A percentile compares a stretch with the other conserved stretches of the same genome.
phyloP scores from a whole-genome alignment of 345 rosid genomes.

The Melastoma malabathricum region DNA sequence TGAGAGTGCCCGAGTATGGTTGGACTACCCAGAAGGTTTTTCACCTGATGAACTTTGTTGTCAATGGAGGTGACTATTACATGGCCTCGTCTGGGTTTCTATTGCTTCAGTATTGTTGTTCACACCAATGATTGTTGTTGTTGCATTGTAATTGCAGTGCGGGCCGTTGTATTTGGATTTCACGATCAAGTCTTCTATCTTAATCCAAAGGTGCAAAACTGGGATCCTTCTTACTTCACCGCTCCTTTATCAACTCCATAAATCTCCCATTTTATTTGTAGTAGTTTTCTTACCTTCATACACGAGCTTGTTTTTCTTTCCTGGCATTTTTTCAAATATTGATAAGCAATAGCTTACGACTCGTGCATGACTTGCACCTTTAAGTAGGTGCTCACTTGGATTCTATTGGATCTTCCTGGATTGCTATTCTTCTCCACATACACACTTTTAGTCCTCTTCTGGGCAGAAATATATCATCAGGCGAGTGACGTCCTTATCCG shows the following conservation, averaged over 20 bases:
- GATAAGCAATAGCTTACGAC: too few relatives aligned
- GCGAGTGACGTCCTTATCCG: slow-evolving; percentile 23
- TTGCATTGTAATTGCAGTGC: slow-evolving; percentile 33
- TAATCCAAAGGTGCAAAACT: slow-evolving; percentile 79
- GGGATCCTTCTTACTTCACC: neutral
- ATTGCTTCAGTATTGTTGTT: neutral
- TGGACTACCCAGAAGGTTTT: slow-evolving; percentile 99
- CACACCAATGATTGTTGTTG: slow-evolving; percentile 1
- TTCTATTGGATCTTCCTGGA: slow-evolving; percentile 80
- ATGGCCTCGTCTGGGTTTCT: neutral
- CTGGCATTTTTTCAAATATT: slow-evolving; percentile 1
- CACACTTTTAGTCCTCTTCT: slow-evolving; percentile 82
- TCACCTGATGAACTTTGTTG: slow-evolving; percentile 94
- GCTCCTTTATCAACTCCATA: neutral
- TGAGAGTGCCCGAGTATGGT: slow-evolving; percentile 97
- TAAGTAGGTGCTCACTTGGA: slow-evolving; percentile 46
- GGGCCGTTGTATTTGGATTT: slow-evolving; percentile 91
- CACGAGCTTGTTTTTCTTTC: neutral
- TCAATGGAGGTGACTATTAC: slow-evolving; percentile 70
- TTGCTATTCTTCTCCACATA: slow-evolving; percentile 85
- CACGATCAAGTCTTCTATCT: slow-evolving; percentile 65
- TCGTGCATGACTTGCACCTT: slow-evolving; percentile 10
- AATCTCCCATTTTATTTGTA: neutral
- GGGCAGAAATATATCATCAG: slow-evolving; percentile 99
- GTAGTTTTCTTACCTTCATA: neutral